Evolutionary conservation across 352 stramenopile genomes (phyloP).

Genomic region (Pythium biforme): DNA sequence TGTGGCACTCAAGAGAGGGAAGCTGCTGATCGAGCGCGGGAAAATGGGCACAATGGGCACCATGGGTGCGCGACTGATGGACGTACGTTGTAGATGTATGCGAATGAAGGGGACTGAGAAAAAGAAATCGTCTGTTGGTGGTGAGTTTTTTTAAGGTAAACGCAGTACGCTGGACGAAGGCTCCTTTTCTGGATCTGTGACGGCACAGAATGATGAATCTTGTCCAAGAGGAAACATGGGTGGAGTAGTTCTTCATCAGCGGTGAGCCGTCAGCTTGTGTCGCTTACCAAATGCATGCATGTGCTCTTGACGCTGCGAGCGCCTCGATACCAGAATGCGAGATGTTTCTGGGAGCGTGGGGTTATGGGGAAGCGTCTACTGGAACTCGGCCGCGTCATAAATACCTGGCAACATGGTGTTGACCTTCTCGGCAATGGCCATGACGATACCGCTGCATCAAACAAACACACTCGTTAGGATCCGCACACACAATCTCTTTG

Average conservation of each 20-base stretch:
- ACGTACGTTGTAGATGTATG: not conserved
- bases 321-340: not conserved
- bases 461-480: constrained; percentile 1
- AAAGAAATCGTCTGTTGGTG: no score
- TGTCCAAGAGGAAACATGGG: not conserved
- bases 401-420: constrained; percentile 97
- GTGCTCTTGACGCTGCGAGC: not conserved
- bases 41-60: not conserved
- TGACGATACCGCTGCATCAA: constrained; percentile 91
- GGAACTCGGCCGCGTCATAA: constrained; percentile 94
- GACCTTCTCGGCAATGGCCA: constrained; percentile 96
- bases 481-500: not conserved
- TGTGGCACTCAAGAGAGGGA: not conserved
- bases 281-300: not conserved
- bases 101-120: no score
- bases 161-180: not conserved
- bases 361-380: constrained; percentile 49
- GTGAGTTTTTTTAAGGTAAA: not conserved
- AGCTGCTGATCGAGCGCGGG: no score
- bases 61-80: not conserved
- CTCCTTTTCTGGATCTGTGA: not conserved
- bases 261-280: not conserved
- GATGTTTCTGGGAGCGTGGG: not conserved
- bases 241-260: not conserved
- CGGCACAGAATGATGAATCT: not conserved